These are phyloP conservation scores for Rhizomucor pusillus DNA, from an alignment of 371 early-diverging fungal genomes.

Conservation along the genomic window DNA sequence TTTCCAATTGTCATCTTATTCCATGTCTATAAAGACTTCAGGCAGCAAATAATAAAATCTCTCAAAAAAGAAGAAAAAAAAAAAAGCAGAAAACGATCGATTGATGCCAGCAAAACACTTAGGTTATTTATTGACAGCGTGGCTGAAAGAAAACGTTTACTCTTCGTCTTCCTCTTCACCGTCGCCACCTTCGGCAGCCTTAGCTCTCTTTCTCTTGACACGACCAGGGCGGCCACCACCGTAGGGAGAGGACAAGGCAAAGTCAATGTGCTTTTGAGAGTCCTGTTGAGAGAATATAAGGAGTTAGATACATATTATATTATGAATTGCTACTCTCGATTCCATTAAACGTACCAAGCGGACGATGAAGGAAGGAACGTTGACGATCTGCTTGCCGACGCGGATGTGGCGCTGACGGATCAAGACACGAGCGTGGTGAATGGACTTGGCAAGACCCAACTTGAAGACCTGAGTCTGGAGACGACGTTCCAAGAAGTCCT, in stretches of 20 bases:
- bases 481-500: conserved; percentile 99
- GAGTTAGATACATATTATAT: conserved; percentile 1
- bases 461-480: conserved; percentile 99
- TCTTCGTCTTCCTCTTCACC: conserved; percentile 73
- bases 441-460: conserved; percentile 97
- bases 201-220: conserved; percentile 91
- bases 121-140: not conserved
- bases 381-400: conserved; percentile 98
- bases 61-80: too few relatives aligned
- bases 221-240: conserved; percentile 99
- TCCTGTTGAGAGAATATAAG: conserved; percentile 30
- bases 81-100: too few relatives aligned
- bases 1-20: too few relatives aligned
- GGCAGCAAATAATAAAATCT: too few relatives aligned
- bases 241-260: conserved; percentile 96
- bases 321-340: not conserved
- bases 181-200: conserved; percentile 60
- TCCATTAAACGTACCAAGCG: conserved; percentile 57
- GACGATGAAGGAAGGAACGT: conserved; percentile 95
- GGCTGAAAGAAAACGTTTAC: conserved; percentile 27
- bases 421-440: conserved; percentile 99
- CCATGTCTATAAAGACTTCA: too few relatives aligned
- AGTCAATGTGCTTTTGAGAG: conserved; percentile 99
- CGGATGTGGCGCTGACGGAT: conserved; percentile 98
- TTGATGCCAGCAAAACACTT: too few relatives aligned